A percentile compares a stretch with the other conserved stretches of the same genome.
Evolutionary conservation across 148 eudicot species (phyloP).

Genomic region (Nepenthes gracilis): DNA sequence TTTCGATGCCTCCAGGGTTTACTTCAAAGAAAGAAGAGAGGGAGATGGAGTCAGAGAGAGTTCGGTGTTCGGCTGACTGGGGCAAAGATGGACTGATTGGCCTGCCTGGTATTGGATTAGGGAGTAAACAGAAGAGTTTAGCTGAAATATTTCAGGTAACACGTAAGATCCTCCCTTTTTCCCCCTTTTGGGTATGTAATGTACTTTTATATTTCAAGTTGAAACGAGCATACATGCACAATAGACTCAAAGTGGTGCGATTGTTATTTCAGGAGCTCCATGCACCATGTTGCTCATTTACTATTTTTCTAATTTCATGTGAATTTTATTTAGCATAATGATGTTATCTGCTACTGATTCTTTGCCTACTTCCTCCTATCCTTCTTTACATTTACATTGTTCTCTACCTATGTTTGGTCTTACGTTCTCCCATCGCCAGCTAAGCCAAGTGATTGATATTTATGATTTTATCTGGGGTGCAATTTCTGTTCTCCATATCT

Average conservation of each 20-base stretch:
- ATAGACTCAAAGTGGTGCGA: too few species aligned
- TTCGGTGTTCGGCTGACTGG: slow-evolving; percentile 71
- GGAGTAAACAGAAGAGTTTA: slow-evolving; percentile 84
- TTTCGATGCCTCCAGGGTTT: slow-evolving; percentile 83
- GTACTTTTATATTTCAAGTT: too few species aligned
- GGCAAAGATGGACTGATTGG: slow-evolving; percentile 94
- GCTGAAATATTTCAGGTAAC: slow-evolving; percentile 92
- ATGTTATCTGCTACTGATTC: not conserved
- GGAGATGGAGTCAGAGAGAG: slow-evolving; percentile 45
- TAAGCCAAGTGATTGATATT: too few species aligned
- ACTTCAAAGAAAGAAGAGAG: slow-evolving; percentile 63
- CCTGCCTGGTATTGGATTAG: slow-evolving; percentile 81
- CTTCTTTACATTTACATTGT: too few species aligned
- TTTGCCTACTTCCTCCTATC: too few species aligned
- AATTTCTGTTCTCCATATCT: too few species aligned
- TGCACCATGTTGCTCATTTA: too few species aligned
- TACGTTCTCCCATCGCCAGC: too few species aligned
- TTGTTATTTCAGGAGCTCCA: too few species aligned
- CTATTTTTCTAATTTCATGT: not conserved
- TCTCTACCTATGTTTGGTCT: too few species aligned
- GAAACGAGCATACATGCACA: too few species aligned
- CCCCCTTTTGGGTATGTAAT: not conserved
- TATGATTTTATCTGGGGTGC: too few species aligned
- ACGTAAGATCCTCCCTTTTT: not conserved
- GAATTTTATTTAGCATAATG: not conserved